Evolutionary conservation across 1,139 yeast species (phyloP).

Genomic region (Kazachstania sp.): DNA sequence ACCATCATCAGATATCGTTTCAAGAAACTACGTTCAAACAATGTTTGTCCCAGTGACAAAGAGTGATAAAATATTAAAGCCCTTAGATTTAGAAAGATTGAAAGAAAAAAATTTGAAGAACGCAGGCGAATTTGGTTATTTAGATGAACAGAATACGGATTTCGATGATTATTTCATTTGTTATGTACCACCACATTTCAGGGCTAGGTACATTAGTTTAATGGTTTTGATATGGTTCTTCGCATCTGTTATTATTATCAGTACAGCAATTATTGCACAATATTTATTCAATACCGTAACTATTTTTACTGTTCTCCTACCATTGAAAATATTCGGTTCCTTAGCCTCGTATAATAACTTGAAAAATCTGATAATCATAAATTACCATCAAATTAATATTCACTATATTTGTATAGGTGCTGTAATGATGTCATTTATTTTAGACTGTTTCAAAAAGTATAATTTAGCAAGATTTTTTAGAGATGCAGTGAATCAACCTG

Average conservation of each 20-base stretch:
- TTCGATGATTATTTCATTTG: constrained; percentile 66
- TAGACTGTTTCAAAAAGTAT: constrained; percentile 15
- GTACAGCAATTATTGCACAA: constrained; percentile 33
- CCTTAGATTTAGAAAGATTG: constrained; percentile 32
- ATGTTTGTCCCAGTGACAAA: constrained; percentile 78
- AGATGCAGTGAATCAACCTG: constrained; percentile 2
- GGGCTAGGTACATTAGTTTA: constrained; percentile 47
- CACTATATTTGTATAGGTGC: constrained; percentile 22
- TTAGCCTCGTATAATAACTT: not conserved
- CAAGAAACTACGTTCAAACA: constrained; percentile 52
- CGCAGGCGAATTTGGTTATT: constrained; percentile 45
- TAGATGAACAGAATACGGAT: constrained; percentile 40
- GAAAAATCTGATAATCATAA: not conserved
- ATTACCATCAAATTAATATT: constrained; percentile 14
- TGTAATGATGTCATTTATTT: constrained; percentile 11
- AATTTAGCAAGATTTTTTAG: constrained; percentile 11
- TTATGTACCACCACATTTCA: constrained; percentile 77
- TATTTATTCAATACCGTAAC: constrained; percentile 34
- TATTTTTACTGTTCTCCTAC: constrained; percentile 7
- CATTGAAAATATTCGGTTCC: constrained; percentile 7
- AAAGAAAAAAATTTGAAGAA: constrained; percentile 29
- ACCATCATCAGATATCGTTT: constrained; percentile 71
- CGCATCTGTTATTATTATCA: constrained; percentile 45
- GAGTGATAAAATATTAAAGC: constrained; percentile 56
- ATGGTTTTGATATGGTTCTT: constrained; percentile 62